Percentiles rank a stretch among this genome's conserved stretches.
These are phyloP conservation scores for Cutaneotrichosporon sp. DNA, from an alignment of 1,284 basidiomycete species.

Conservation along the genomic window DNA sequence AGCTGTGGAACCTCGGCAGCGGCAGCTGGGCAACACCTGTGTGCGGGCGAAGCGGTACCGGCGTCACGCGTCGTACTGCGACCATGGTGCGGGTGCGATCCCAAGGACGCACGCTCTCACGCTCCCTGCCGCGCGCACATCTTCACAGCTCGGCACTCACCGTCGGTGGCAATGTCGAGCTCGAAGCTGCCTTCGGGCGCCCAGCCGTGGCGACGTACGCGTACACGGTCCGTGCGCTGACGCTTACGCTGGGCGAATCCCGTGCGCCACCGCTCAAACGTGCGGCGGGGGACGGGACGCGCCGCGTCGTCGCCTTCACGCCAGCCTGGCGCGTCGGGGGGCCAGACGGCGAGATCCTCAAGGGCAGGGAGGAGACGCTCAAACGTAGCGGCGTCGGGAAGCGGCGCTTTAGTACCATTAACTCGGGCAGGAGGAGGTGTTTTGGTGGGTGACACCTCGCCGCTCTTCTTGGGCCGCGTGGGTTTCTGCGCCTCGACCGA, in stretches of 20 bases:
- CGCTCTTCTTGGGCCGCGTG: not conserved
- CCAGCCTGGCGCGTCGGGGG: slow-evolving; percentile 36
- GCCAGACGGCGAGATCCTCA: slow-evolving; percentile 35
- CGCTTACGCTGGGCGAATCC: slow-evolving; percentile 24
- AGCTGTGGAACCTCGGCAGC: no score
- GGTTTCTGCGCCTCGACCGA: not conserved
- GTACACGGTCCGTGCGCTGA: slow-evolving; percentile 18
- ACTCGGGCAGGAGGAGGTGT: not conserved
- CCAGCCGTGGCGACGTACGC: slow-evolving; percentile 39
- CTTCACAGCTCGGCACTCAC: slow-evolving; percentile 23
- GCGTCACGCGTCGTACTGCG: no score
- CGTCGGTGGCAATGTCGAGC: slow-evolving; percentile 33
- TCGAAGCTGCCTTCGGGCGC: slow-evolving; percentile 47
- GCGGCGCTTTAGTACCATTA: not conserved
- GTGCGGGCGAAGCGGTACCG: no score
- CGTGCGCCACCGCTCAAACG: slow-evolving; percentile 26
- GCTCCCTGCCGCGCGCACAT: not conserved
- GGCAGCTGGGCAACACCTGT: no score
- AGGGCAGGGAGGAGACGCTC: slow-evolving; percentile 34
- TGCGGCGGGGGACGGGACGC: slow-evolving; percentile 8
- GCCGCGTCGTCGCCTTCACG: slow-evolving; percentile 22
- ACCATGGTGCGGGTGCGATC: no score
- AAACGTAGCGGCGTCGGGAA: slow-evolving; percentile 25
- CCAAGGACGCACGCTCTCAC: not conserved
- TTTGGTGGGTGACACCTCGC: not conserved